phyloP scores from a whole-genome alignment of 768 basidiomycete species.

The Xanthoconium stramineum region DNA sequence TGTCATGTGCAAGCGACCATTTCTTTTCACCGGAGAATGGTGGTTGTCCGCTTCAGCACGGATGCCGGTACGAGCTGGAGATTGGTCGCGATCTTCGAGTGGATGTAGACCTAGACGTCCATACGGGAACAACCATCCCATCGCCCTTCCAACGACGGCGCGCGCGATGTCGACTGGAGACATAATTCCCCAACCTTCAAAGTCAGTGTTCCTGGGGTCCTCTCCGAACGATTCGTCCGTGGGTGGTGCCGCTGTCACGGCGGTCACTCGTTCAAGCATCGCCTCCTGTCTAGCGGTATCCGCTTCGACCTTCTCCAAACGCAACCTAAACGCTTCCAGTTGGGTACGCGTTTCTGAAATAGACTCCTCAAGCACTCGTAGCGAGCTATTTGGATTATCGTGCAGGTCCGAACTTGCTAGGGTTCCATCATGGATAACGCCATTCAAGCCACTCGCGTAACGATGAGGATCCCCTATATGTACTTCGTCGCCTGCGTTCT shows the following conservation, averaged over 20 bases:
- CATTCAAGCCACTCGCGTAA: neutral
- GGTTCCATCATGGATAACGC: neutral
- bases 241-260: neutral
- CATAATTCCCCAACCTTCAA: conserved; percentile 3
- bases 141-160: conserved; percentile 13
- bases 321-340: conserved; percentile 24
- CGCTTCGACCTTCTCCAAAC: conserved; percentile 27
- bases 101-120: neutral
- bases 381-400: neutral
- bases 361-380: conserved; percentile 25
- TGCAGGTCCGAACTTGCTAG: neutral
- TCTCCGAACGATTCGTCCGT: neutral
- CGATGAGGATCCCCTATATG: neutral
- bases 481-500: neutral
- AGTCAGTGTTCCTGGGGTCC: neutral
- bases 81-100: neutral
- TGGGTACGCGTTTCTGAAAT: conserved; percentile 23
- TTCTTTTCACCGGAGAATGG: conserved; percentile 5
- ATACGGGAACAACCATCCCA: conserved; percentile 27
- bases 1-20: neutral
- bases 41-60: neutral
- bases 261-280: neutral
- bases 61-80: neutral
- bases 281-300: conserved; percentile 19
- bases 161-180: conserved; percentile 11